Conservation (phyloP, 1,284 basidiomycete species). For the Thelephora terrestris region DNA sequence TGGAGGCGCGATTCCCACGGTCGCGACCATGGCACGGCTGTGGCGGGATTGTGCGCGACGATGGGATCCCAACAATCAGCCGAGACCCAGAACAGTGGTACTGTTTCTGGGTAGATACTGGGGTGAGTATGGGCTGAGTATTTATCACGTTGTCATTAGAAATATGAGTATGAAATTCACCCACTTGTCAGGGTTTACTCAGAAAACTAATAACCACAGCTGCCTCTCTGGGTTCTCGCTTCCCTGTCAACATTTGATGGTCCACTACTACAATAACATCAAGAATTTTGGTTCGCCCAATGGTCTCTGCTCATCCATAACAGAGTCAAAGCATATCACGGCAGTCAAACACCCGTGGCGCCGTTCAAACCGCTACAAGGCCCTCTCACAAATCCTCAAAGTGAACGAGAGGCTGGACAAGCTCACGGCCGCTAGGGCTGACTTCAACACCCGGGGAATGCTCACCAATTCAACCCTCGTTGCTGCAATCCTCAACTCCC, state of each 20-base stretch:
- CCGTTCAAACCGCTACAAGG: conserved; percentile 2
- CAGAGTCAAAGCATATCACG: conserved; percentile 9
- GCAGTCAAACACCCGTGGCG: conserved; percentile 7
- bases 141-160: no score
- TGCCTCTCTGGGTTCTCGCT: conserved; percentile 4
- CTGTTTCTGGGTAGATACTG: no score
- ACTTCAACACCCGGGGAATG: conserved; percentile 7
- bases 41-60: no score
- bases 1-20: no score
- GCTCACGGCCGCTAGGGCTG: conserved; percentile 5
- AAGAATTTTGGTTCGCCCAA: conserved; percentile 2
- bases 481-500: no score
- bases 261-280: conserved; percentile 2
- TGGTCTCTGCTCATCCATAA: conserved; percentile 8
- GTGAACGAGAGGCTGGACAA: conserved; percentile 8
- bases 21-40: no score
- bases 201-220: no score
- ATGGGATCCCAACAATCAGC: no score
- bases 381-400: conserved; percentile 7
- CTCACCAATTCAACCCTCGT: not conserved
- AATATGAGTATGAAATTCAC: no score
- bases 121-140: no score
- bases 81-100: no score
- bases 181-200: no score
- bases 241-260: conserved; percentile 4